These are phyloP conservation scores for Sordariomycetes sp. DNA, from an alignment of 2,329 filamentous ascomycete species.

Conservation along the genomic window DNA sequence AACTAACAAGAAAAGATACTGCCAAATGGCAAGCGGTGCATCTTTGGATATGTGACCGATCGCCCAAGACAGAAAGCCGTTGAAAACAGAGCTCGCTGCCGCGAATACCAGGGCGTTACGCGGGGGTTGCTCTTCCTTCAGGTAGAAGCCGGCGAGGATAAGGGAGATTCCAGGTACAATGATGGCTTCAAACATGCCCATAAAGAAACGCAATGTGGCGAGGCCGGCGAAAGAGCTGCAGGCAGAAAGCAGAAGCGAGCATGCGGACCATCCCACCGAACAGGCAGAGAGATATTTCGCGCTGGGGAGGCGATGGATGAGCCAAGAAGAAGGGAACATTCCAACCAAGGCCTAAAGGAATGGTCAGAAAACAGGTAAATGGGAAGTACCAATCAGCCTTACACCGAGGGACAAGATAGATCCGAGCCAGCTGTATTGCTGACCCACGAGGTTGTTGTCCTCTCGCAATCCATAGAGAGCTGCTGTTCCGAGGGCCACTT, in stretches of 20 bases:
- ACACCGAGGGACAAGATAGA: conserved; percentile 11
- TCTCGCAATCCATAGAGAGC: conserved; percentile 13
- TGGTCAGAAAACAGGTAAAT: not conserved
- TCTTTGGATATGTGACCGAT: conserved; percentile 14
- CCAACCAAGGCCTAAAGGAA: conserved; percentile 1
- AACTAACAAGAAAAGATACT: conserved; percentile 3
- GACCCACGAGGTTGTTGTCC: conserved; percentile 9
- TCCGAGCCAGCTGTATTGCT: conserved; percentile 11
- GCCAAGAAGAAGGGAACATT: conserved; percentile 3
- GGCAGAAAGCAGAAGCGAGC: conserved; percentile 7
- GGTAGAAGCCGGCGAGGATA: conserved; percentile 7
- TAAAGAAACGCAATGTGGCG: conserved; percentile 9
- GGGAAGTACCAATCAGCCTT: not conserved
- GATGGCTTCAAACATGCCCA: conserved; percentile 8
- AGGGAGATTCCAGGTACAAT: conserved; percentile 7
- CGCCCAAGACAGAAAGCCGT: conserved; percentile 3
- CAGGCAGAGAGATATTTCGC: conserved; percentile 8
- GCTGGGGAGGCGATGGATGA: conserved; percentile 9
- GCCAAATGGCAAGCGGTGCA: conserved; percentile 7
- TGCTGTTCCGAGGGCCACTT: conserved; percentile 17
- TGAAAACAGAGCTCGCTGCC: not conserved
- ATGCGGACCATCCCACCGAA: conserved; percentile 6
- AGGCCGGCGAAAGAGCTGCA: conserved; percentile 9
- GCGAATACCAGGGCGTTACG: conserved; percentile 5
- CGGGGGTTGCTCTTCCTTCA: conserved; percentile 8